Evolutionary conservation across 1,284 basidiomycete genomes (phyloP).

Genomic region (Fistulina hepatica): DNA sequence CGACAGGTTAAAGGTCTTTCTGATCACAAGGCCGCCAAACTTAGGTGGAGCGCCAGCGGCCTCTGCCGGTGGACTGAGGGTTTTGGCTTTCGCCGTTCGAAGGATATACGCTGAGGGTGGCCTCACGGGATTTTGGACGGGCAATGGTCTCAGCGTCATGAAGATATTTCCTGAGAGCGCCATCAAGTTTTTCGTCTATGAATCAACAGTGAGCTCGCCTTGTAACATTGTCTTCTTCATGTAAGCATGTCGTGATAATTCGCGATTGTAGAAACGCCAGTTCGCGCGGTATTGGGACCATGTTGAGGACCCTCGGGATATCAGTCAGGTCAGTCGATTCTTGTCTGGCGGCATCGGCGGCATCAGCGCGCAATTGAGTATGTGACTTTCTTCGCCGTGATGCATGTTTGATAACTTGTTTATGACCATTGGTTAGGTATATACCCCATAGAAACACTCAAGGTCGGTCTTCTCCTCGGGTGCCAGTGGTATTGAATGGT

Average conservation of each 20-base stretch:
- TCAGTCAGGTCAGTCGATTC: slow-evolving; percentile 88
- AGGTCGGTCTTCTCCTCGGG: slow-evolving; percentile 33
- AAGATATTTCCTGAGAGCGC: slow-evolving; percentile 98
- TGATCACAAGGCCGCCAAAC: slow-evolving; percentile 79
- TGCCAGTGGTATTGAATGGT: slow-evolving; percentile 7
- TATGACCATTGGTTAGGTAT: slow-evolving; percentile 44
- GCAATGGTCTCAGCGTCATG: slow-evolving; percentile 69
- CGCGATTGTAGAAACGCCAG: slow-evolving; percentile 64
- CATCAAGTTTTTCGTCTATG: slow-evolving; percentile 97
- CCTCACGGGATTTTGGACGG: slow-evolving; percentile 87
- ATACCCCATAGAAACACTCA: slow-evolving; percentile 82
- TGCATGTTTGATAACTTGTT: slow-evolving; percentile 14
- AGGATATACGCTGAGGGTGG: slow-evolving; percentile 85
- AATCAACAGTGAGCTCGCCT: slow-evolving; percentile 63
- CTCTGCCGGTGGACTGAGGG: slow-evolving; percentile 28
- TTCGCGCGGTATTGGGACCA: slow-evolving; percentile 90
- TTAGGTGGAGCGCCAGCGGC: slow-evolving; percentile 42
- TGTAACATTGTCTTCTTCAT: slow-evolving; percentile 9
- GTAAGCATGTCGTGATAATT: slow-evolving; percentile 12
- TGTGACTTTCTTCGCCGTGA: slow-evolving; percentile 20
- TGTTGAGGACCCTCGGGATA: slow-evolving; percentile 83
- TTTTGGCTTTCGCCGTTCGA: slow-evolving; percentile 61
- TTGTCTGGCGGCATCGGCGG: slow-evolving; percentile 94
- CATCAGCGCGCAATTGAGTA: slow-evolving; percentile 85
- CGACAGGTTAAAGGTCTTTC: slow-evolving; percentile 93